A percentile compares a stretch with the other conserved stretches of the same genome.
Evolutionary conservation across 768 basidiomycete genomes (phyloP).

Genomic region (Suillus occidentalis): DNA sequence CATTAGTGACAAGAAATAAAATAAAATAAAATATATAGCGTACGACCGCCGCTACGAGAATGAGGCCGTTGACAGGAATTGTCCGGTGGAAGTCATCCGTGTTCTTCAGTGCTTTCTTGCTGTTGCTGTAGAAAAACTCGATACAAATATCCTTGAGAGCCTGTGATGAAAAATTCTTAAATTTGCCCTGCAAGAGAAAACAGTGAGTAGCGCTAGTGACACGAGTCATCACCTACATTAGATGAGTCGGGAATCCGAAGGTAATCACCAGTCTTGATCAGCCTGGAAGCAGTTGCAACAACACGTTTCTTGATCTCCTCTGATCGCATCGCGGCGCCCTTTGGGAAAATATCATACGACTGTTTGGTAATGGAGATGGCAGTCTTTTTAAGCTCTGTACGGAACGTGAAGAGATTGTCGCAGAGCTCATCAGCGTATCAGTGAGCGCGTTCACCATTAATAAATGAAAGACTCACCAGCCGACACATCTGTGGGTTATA

Average conservation of each 20-base stretch:
- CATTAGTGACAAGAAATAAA: background rate
- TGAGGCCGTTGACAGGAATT: background rate
- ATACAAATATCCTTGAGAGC: background rate
- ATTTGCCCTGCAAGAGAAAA: background rate
- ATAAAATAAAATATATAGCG: no score
- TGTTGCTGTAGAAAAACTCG: background rate
- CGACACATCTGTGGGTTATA: background rate
- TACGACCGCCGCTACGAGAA: background rate
- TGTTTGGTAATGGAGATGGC: no score
- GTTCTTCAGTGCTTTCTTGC: background rate
- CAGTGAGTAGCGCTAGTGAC: rapidly evolving
- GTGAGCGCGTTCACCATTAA: background rate
- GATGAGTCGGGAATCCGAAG: background rate
- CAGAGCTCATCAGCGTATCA: background rate
- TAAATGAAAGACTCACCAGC: background rate
- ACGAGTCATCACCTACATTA: background rate
- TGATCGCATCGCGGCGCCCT: background rate
- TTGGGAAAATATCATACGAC: background rate
- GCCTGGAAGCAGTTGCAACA: background rate
- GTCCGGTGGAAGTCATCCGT: background rate
- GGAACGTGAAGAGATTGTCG: background rate
- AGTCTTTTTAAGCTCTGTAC: no score
- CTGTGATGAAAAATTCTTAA: background rate
- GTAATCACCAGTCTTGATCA: background rate
- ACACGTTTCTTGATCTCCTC: background rate